Evolutionary conservation across 306 rosid genomes (phyloP), one percentile per base, ranked within the genome.

Genomic region (Vigna unguiculata): DNA sequence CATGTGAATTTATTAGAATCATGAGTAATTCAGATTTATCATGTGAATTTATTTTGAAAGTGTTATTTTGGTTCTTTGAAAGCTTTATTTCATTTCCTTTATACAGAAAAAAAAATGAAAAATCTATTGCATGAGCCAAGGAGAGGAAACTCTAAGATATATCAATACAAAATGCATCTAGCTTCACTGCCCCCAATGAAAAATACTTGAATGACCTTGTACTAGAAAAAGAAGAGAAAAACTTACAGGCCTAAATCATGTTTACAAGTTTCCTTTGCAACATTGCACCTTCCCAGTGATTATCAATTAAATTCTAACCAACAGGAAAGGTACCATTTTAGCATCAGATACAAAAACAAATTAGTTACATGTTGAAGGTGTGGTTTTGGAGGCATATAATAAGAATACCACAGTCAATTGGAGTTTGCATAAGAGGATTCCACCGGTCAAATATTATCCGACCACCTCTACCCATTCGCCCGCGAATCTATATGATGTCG

Each of bases 401-500:
- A 88, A 5, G 99, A 88, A 82, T 90, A 67, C 97, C 87, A 60
- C 83, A 90, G 82, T 95, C 97, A 49, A 95, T 87, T 41, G 92
- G 91, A 17, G 93, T 87, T 55, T 89, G 99, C 97, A 89, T 49
- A 78, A 92, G 86, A 1, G 96, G 92, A 83, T 95, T 95, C 96
- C 92, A 95, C 72, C 97, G 77, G 69, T 95, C 99, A 71, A 92
- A 95, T 86, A 95, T 83, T 81, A 95, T 85, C 19, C 97, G 90
- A 78, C 99, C 99, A 14, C 99, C 99, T 38, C 97, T 88, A 71
- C 99, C 99, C 16, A 95, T 86, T 85, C 99, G 86, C 49, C 99
- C 99, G 0, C 88, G 92, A 52, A 84, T 80, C 78, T 95, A 81
- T 62, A 83, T 4, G 96, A 70, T 14, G 88, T 65, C 77, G 87